Conservation (phyloP, 371 early-diverging fungal genomes). For the Mucor plumbeus region DNA sequence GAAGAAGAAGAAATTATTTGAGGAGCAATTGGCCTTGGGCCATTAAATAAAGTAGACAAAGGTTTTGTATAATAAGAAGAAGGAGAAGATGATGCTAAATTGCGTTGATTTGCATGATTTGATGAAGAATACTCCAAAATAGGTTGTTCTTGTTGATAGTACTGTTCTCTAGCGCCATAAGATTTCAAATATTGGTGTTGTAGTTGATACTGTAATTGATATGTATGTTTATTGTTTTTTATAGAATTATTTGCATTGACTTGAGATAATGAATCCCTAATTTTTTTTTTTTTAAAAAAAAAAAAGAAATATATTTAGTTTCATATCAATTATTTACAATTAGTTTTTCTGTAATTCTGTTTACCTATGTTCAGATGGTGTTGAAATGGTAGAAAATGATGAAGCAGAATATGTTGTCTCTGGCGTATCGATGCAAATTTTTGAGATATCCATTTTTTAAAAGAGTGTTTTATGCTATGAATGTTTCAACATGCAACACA, state of each 20-base stretch:
- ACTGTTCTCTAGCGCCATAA: not conserved
- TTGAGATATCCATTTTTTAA: slow-evolving; percentile 26
- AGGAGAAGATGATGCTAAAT: not conserved
- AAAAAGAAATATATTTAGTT: no score
- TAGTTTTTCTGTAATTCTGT: not conserved
- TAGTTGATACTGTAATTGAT: slow-evolving; percentile 10
- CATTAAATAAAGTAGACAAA: not conserved
- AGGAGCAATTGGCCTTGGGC: not conserved
- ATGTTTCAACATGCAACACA: not conserved
- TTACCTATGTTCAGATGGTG: slow-evolving; percentile 1
- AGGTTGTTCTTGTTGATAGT: not conserved
- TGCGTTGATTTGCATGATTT: not conserved
- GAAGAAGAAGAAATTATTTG: not conserved
- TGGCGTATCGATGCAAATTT: slow-evolving; percentile 21
- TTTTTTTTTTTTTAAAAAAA: not conserved
- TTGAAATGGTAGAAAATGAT: not conserved
- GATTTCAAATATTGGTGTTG: slow-evolving; percentile 12
- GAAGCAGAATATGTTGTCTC: not conserved
- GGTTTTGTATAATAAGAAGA: not conserved
- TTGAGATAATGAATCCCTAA: slow-evolving; percentile 1
- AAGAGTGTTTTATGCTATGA: not conserved
- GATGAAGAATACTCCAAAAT: not conserved
- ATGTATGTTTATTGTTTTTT: not conserved
- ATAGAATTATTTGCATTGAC: slow-evolving; percentile 6
- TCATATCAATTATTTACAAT: not conserved